Evolutionary conservation across 257 asterid genomes (phyloP).

Genomic region (Solanum gandarillasii): DNA sequence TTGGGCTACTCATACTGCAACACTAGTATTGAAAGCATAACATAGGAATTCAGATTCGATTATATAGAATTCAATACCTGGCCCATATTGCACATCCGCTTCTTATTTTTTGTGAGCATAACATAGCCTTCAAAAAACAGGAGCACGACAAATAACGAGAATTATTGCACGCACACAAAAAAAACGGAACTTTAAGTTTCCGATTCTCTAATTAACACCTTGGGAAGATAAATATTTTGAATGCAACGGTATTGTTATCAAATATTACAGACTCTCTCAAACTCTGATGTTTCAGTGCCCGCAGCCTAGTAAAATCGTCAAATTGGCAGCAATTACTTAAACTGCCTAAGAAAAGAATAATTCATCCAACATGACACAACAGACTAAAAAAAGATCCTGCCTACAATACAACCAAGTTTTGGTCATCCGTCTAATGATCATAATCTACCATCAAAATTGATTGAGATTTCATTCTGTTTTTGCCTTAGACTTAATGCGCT

Average conservation of each 20-base stretch:
- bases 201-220: neutral
- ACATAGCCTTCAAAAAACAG: neutral
- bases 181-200: neutral
- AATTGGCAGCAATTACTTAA: neutral
- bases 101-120: neutral
- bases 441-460: constrained; percentile 23
- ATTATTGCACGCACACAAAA: neutral
- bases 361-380: neutral
- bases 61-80: neutral
- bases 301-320: neutral
- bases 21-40: neutral
- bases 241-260: neutral
- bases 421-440: constrained; percentile 9
- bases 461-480: constrained; percentile 34
- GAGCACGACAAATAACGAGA: neutral
- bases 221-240: neutral
- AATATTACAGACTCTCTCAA: neutral
- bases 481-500: constrained; percentile 55
- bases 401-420: neutral
- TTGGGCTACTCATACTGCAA: neutral
- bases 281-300: neutral
- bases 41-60: neutral
- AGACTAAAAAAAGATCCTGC: neutral
- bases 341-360: neutral
- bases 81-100: neutral